phyloP scores from a whole-genome alignment of 371 early-diverging fungal genomes.

The Mortierella sp. region DNA sequence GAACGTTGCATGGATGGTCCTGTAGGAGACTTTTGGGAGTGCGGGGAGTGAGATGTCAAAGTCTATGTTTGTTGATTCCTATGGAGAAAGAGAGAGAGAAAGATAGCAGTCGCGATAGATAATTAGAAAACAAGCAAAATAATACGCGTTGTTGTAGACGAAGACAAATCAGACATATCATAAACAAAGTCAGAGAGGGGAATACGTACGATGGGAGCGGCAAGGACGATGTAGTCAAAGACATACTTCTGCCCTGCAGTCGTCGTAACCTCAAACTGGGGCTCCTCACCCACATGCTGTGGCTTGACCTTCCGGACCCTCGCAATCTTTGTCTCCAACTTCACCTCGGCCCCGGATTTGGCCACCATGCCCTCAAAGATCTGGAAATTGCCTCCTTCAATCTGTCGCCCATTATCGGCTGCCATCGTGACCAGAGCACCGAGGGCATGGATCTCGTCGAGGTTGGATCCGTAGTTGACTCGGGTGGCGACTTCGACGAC shows the following conservation, averaged over 20 bases:
- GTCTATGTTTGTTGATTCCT: slow-evolving; percentile 52
- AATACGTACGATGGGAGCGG: slow-evolving; percentile 65
- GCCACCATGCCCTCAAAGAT: slow-evolving; percentile 76
- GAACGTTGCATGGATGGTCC: slow-evolving; percentile 74
- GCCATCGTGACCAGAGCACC: slow-evolving; percentile 75
- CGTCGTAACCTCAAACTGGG: slow-evolving; percentile 60
- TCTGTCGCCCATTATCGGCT: slow-evolving; percentile 63
- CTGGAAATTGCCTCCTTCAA: slow-evolving; percentile 75
- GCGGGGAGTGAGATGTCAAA: slow-evolving; percentile 56
- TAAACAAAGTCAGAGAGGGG: not conserved
- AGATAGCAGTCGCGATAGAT: not conserved
- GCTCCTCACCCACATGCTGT: slow-evolving; percentile 23
- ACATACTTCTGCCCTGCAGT: slow-evolving; percentile 57
- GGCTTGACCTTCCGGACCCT: slow-evolving; percentile 58
- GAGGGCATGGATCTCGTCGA: slow-evolving; percentile 71
- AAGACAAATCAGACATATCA: not conserved
- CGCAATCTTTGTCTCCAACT: slow-evolving; percentile 62
- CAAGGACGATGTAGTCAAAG: slow-evolving; percentile 71
- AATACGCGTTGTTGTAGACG: no score
- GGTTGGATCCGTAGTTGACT: slow-evolving; percentile 81
- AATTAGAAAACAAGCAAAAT: not conserved
- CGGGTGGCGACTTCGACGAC: slow-evolving; percentile 72
- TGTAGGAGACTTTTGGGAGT: slow-evolving; percentile 59
- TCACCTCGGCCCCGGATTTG: slow-evolving; percentile 63
- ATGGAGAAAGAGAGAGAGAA: not conserved